A percentile compares a stretch with the other conserved stretches of the same genome.
These are phyloP conservation scores for Macadamia integrifolia DNA, from an alignment of 164 flowering plant genomes.

Conservation along the genomic window DNA sequence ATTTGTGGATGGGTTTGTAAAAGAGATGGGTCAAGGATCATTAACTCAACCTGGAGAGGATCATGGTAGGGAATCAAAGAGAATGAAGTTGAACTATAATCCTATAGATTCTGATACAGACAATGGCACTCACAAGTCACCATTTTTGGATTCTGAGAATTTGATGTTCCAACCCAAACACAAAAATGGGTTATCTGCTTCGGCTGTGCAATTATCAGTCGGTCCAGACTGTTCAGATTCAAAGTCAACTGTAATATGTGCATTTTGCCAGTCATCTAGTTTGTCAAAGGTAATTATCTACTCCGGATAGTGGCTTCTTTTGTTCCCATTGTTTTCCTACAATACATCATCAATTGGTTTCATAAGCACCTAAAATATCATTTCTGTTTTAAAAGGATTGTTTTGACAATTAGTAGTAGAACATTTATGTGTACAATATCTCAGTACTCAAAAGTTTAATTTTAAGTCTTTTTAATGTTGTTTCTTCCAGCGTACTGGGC, in stretches of 20 bases:
- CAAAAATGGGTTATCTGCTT: conserved; percentile 2
- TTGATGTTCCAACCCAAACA: conserved; percentile 9
- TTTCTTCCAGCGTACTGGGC: conserved; percentile 46
- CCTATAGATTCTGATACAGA: neutral
- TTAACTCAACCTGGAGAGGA: conserved; percentile 10
- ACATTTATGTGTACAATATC: neutral
- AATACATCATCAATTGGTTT: neutral
- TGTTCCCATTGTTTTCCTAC: neutral
- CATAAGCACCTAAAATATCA: neutral
- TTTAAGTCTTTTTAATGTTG: neutral
- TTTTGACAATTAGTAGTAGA: neutral
- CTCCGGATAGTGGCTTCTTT: neutral
- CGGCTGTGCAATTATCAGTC: conserved; percentile 11
- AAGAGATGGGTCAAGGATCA: conserved; percentile 6
- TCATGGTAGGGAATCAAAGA: conserved; percentile 31
- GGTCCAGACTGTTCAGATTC: conserved; percentile 6
- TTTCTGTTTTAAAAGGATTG: neutral
- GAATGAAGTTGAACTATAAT: conserved; percentile 29
- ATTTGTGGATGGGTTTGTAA: conserved; percentile 7
- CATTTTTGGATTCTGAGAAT: conserved; percentile 9
- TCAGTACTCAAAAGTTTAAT: neutral
- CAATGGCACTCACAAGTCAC: conserved; percentile 4
- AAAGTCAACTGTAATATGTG: conserved; percentile 30
- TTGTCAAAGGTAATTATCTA: conserved; percentile 37
- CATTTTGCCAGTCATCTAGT: conserved; percentile 57